Percentiles rank a stretch among this genome's conserved stretches.
These are phyloP conservation scores for Gyromitra esculenta DNA, from an alignment of 2,329 filamentous ascomycete genomes.

Conservation along the genomic window DNA sequence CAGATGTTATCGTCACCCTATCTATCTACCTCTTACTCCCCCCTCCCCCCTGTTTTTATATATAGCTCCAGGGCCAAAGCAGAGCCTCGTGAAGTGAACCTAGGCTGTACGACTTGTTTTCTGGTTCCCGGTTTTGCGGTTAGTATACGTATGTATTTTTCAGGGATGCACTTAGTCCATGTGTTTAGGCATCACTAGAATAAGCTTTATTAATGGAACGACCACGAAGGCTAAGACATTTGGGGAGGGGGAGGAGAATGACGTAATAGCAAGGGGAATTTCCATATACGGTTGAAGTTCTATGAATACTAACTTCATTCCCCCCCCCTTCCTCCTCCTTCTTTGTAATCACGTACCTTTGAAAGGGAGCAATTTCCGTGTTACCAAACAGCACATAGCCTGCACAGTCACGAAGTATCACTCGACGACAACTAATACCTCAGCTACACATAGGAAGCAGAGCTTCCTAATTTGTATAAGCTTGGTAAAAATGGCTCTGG, in stretches of 20 bases:
- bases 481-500: background rate
- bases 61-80: no score
- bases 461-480: background rate
- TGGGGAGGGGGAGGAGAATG: background rate
- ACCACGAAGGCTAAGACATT: background rate
- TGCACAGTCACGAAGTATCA: background rate
- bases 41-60: background rate
- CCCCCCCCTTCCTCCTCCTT: background rate
- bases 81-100: no score
- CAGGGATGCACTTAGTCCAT: background rate
- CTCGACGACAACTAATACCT: background rate
- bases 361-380: no score
- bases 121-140: background rate
- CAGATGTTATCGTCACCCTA: background rate
- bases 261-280: background rate
- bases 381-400: no score
- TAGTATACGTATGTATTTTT: background rate
- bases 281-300: background rate
- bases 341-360: no score
- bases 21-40: background rate
- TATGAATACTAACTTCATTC: background rate
- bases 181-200: background rate
- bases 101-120: background rate
- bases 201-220: background rate
- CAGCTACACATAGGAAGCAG: background rate